phyloP scores from a whole-genome alignment of 805 yeast species.

The Candida quercuum region DNA sequence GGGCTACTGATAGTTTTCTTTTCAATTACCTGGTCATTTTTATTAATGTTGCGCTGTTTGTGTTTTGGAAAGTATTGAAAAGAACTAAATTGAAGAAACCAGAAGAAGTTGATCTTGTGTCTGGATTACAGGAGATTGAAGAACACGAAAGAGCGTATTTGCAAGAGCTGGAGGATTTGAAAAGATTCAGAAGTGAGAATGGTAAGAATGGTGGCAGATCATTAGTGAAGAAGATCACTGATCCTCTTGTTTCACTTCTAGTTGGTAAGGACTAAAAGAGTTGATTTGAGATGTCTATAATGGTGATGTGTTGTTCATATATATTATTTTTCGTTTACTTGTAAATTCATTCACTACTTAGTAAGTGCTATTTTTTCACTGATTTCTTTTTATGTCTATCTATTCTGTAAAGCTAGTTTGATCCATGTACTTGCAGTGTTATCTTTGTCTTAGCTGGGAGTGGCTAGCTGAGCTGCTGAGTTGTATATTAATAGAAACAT shows the following conservation, averaged over 20 bases:
- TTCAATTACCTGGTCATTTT: constrained; percentile 73
- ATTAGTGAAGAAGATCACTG: constrained; percentile 14
- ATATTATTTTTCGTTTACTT: too few relatives aligned
- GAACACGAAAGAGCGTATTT: constrained; percentile 40
- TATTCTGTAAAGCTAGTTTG: too few relatives aligned
- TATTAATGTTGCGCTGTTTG: constrained; percentile 40
- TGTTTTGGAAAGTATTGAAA: constrained; percentile 47
- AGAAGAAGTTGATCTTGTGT: constrained; percentile 44
- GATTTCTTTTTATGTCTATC: too few relatives aligned
- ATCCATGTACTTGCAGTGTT: too few relatives aligned
- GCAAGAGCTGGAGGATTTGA: constrained; percentile 15
- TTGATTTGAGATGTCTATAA: too few relatives aligned
- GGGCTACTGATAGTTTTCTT: constrained; percentile 58
- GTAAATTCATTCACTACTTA: too few relatives aligned
- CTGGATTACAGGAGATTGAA: constrained; percentile 54
- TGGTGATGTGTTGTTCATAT: too few relatives aligned
- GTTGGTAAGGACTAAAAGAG: constrained; percentile 20
- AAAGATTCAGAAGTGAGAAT: too few relatives aligned
- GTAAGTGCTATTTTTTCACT: too few relatives aligned
- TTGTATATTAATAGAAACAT: too few relatives aligned
- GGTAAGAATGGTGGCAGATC: constrained; percentile 19
- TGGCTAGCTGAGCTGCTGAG: too few relatives aligned
- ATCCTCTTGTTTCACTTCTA: constrained; percentile 10
- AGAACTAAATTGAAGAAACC: constrained; percentile 41
- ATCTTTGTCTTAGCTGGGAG: too few relatives aligned